These are phyloP conservation scores for Setaria italica DNA, from an alignment of 202 grass and related monocot species.

Conservation along the genomic window DNA sequence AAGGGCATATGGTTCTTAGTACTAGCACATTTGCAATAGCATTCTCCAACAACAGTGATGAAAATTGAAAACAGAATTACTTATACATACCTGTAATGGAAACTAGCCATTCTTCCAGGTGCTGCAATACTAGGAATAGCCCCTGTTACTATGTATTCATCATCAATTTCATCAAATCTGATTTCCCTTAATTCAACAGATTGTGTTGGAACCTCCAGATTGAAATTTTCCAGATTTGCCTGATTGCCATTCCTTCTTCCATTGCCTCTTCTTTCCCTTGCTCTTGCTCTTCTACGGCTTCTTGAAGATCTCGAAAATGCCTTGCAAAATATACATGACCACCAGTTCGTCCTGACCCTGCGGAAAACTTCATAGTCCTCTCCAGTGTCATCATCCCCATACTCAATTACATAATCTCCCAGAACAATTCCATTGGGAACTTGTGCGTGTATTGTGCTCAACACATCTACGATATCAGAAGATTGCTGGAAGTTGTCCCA, in stretches of 20 bases:
- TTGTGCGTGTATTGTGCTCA: slow-evolving; percentile 91
- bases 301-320: slow-evolving; percentile 74
- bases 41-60: background rate
- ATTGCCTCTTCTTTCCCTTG: slow-evolving; percentile 65
- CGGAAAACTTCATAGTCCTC: slow-evolving; percentile 81
- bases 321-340: slow-evolving; percentile 85
- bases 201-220: slow-evolving; percentile 65
- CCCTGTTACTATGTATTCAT: slow-evolving; percentile 81
- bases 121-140: slow-evolving; percentile 58
- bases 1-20: background rate
- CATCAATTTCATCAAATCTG: slow-evolving; percentile 87
- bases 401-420: slow-evolving; percentile 98
- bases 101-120: slow-evolving; percentile 61
- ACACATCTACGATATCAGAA: slow-evolving; percentile 90
- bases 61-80: background rate
- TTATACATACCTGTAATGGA: slow-evolving; percentile 60
- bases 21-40: slow-evolving; percentile 13
- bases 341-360: slow-evolving; percentile 73
- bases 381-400: slow-evolving; percentile 90
- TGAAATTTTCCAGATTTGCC: slow-evolving; percentile 71
- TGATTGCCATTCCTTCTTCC: slow-evolving; percentile 64
- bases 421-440: slow-evolving; percentile 93
- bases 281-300: slow-evolving; percentile 65
- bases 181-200: slow-evolving; percentile 82
- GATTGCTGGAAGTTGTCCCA: slow-evolving; percentile 97